Evolutionary conservation across 2,329 filamentous ascomycete species (phyloP).

Genomic region (Monosporascus sp.): DNA sequence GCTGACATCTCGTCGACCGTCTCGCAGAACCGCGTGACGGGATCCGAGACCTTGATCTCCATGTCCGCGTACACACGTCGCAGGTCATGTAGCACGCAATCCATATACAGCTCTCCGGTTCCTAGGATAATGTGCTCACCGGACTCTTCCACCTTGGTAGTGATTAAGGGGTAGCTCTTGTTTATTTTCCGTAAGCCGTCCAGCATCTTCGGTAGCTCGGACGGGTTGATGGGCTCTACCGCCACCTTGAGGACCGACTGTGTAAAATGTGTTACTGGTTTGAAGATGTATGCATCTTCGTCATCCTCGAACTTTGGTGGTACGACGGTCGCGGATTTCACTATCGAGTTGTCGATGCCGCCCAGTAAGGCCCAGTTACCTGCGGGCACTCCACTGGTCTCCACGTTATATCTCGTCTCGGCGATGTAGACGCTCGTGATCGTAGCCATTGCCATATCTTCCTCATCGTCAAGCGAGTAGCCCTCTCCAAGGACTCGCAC

Average conservation of each 20-base stretch:
- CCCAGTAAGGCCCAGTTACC: constrained; percentile 90
- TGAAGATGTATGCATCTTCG: constrained; percentile 94
- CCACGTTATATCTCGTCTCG: constrained; percentile 88
- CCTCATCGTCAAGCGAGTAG: constrained; percentile 94
- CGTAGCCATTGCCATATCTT: constrained; percentile 88
- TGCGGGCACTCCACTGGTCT: constrained; percentile 85
- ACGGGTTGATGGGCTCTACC: constrained; percentile 96
- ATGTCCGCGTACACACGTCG: constrained; percentile 94
- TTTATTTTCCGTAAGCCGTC: constrained; percentile 95
- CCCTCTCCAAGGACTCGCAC: constrained; percentile 91
- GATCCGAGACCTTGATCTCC: constrained; percentile 98
- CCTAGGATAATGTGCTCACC: constrained; percentile 94
- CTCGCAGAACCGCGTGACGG: constrained; percentile 95
- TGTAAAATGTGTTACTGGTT: constrained; percentile 87
- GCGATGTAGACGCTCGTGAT: constrained; percentile 85
- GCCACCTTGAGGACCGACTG: constrained; percentile 97
- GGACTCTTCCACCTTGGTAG: constrained; percentile 96
- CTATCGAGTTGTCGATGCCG: constrained; percentile 94
- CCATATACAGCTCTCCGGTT: constrained; percentile 99
- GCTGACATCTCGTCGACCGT: constrained; percentile 96
- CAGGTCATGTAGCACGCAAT: constrained; percentile 93
- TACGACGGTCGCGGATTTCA: constrained; percentile 92
- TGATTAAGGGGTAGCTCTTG: constrained; percentile 93
- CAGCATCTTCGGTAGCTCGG: constrained; percentile 96
- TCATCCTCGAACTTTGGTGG: constrained; percentile 74